Base-by-base conservation (phyloP, 2,329 filamentous ascomycete species). In the Oidium heveae region DNA sequence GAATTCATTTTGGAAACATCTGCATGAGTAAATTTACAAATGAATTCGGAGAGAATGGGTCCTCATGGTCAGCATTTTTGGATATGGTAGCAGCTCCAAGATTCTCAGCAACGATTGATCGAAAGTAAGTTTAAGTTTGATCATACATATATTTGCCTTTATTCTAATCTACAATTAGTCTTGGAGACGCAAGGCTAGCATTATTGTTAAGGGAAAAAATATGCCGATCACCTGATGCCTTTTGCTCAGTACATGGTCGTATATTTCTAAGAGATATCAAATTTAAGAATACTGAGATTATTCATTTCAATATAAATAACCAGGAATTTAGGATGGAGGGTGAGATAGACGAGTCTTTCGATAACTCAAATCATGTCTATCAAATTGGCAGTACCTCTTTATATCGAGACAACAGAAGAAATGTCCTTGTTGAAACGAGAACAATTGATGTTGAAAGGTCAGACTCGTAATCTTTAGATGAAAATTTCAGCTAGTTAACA, bases 1-100 rank as follows among this genome's bases (percentile, higher is more conserved):
- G 64, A 20, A 57, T 66, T 8, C 58, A 63, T 34, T 65, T 65
- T 54, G 64, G 64, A 16, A 58, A 62, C 43, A 36, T 62, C 9
- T 53, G 58, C 33, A 53, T 66, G 1, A 56, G 32, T 16, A 54
- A 57, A 13, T 64, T 58, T 46, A 59, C 53, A 13, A 55, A 55
- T 18, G 55, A 53, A 4, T 62, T 65, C 41, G 20, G 22, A 16
- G 46, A 58, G 10, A 47, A 37, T 7, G 36, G 58, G 12, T 58
- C 57, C 33, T 33, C 52, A 6, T 63, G 61, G 36, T 41, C 58
- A 16, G 53, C 58, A 2, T 64, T 66, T 28, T 37, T 44, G n/a
- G 54, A 57, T 5, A 62, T 65, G 61, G 57, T 66, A 54, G 53
- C 55, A 4, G 39, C 58, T 15, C 55, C 58, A 46, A 57, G 61